Evolutionary conservation across 352 stramenopile genomes (phyloP).

Genomic region (Pythium graminicola): DNA sequence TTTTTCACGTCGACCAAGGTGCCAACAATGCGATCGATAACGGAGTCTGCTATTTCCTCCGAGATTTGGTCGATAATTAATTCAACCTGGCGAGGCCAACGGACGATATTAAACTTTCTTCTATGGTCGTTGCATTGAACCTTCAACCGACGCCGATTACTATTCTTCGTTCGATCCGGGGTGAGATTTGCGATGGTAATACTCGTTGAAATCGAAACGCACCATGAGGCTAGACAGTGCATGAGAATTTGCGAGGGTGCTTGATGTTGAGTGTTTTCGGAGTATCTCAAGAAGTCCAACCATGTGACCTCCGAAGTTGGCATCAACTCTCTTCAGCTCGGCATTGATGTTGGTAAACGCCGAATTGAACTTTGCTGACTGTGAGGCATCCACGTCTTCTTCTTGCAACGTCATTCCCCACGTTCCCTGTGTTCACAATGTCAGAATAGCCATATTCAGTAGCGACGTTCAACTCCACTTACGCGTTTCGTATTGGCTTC

Average conservation of each 20-base stretch:
- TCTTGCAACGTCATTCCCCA: constrained; percentile 56
- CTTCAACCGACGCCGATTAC: too few relatives aligned
- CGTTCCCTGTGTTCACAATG: constrained; percentile 32
- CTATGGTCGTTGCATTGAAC: too few relatives aligned
- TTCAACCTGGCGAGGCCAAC: not conserved
- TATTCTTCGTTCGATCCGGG: constrained; percentile 38
- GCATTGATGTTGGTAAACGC: constrained; percentile 19
- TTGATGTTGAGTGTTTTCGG: constrained; percentile 19
- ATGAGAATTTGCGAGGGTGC: constrained; percentile 45
- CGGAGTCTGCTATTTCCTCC: constrained; percentile 63
- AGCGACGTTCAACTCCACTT: not conserved
- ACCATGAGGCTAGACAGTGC: constrained; percentile 82
- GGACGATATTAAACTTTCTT: too few relatives aligned
- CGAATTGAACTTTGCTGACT: constrained; percentile 9
- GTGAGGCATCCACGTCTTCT: constrained; percentile 27
- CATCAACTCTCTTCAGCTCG: constrained; percentile 35
- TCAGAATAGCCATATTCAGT: too few relatives aligned
- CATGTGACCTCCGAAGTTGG: constrained; percentile 57
- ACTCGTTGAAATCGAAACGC: constrained; percentile 91
- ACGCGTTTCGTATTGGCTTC: constrained; percentile 42
- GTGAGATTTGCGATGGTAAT: constrained; percentile 58
- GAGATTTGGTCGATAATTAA: constrained; percentile 48
- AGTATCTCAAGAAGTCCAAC: constrained; percentile 66
- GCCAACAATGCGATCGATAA: constrained; percentile 37
- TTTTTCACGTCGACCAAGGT: constrained; percentile 44